Conservation (phyloP, 2,329 filamentous ascomycete genomes). For the Beauveria sp. region DNA sequence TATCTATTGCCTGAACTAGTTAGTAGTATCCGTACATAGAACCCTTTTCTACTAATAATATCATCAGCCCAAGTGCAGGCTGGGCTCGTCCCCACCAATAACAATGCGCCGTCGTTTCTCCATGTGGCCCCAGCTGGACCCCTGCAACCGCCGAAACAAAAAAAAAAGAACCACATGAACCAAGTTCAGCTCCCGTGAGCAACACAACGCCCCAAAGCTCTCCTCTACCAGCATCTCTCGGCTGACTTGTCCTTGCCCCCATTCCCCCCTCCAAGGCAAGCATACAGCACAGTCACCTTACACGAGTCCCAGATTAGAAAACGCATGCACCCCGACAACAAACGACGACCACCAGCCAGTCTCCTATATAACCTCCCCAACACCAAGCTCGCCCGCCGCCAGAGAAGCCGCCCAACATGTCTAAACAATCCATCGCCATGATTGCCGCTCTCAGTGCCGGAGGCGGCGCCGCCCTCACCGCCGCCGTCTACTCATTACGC, state of each 20-base stretch:
- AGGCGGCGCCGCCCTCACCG: conserved; percentile 66
- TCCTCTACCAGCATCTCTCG: neutral
- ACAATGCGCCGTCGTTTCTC: neutral
- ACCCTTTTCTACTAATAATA: no score
- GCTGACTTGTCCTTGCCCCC: neutral
- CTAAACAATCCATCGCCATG: conserved; percentile 67
- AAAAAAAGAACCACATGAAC: neutral
- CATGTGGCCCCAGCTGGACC: neutral
- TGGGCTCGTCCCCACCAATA: neutral
- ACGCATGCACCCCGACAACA: no score
- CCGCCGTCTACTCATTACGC: conserved; percentile 57
- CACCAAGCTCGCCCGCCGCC: neutral
- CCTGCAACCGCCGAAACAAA: no score
- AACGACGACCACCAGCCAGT: no score
- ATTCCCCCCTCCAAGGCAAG: neutral
- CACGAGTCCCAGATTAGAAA: neutral
- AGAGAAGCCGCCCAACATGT: conserved; percentile 48
- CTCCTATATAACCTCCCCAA: conserved; percentile 14
- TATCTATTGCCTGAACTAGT: no score
- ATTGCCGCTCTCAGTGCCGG: conserved; percentile 70
- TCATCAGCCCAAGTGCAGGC: neutral
- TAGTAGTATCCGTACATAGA: no score
- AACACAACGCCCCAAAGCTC: neutral
- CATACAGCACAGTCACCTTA: neutral
- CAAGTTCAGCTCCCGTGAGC: neutral